Conservation (phyloP, 805 yeast genomes). For the Kluyveromyces starmeri region DNA sequence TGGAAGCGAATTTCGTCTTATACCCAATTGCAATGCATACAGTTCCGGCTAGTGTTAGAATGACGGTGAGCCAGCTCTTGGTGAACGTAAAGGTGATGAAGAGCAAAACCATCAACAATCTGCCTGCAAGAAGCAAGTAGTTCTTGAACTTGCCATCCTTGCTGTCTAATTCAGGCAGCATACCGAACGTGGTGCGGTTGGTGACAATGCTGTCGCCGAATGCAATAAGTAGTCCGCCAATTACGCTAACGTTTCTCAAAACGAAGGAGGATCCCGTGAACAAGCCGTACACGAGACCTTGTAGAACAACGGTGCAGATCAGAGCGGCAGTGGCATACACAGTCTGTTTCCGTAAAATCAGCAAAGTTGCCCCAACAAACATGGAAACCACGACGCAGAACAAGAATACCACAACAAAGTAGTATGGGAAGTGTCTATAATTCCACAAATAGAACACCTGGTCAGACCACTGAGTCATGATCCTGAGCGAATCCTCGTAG, state of each 20-base stretch:
- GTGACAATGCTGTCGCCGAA: conserved; percentile 79
- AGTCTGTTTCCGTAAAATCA: conserved; percentile 60
- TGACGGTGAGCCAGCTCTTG: conserved; percentile 58
- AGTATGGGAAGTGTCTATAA: conserved; percentile 69
- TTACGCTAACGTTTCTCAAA: conserved; percentile 77
- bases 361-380: conserved; percentile 62
- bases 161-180: conserved; percentile 45
- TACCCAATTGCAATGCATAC: conserved; percentile 81
- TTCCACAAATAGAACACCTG: conserved; percentile 79
- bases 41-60: conserved; percentile 62
- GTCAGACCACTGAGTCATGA: conserved; percentile 80
- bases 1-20: conserved; percentile 85
- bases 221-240: conserved; percentile 86
- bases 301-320: conserved; percentile 62
- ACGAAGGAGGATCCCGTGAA: conserved; percentile 74
- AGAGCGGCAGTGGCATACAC: conserved; percentile 64
- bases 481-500: conserved; percentile 79
- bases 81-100: conserved; percentile 79
- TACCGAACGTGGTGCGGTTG: conserved; percentile 47
- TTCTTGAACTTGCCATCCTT: conserved; percentile 57
- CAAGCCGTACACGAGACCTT: conserved; percentile 83
- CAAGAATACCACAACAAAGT: conserved; percentile 69
- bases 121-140: conserved; percentile 78
- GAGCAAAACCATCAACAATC: conserved; percentile 74
- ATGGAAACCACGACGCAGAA: conserved; percentile 54